phyloP scores from a whole-genome alignment of 2,329 filamentous ascomycete species.

The Claviceps sorghi region DNA sequence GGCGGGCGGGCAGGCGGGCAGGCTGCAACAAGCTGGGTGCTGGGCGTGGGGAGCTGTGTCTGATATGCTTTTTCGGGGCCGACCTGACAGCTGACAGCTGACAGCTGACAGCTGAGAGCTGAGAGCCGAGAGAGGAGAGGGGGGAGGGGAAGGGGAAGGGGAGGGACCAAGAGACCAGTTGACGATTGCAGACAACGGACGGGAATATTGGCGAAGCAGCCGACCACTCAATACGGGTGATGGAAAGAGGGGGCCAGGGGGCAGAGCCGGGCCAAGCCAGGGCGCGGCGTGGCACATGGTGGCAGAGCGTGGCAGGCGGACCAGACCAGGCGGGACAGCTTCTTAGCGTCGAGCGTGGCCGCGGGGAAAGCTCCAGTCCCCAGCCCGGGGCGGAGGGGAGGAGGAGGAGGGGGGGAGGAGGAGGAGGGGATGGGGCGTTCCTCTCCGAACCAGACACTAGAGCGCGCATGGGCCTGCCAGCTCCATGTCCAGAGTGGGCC shows the following conservation, averaged over 20 bases:
- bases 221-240: not conserved
- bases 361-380: too few species aligned
- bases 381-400: too few species aligned
- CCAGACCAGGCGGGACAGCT: not conserved
- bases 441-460: too few species aligned
- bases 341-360: not conserved
- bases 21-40: conserved; percentile 1
- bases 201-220: not conserved
- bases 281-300: too few species aligned
- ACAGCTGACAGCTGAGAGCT: not conserved
- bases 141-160: not conserved
- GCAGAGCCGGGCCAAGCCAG: too few species aligned
- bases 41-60: conserved; percentile 2
- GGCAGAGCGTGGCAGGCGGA: not conserved
- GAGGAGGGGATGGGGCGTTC: too few species aligned
- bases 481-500: not conserved
- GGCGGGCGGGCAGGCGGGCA: not conserved
- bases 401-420: too few species aligned
- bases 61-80: conserved; percentile 5
- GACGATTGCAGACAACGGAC: not conserved
- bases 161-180: not conserved
- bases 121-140: not conserved
- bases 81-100: not conserved
- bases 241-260: not conserved
- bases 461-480: not conserved